Conservation (phyloP, 257 asterid species). For the Solanum neorickii region DNA sequence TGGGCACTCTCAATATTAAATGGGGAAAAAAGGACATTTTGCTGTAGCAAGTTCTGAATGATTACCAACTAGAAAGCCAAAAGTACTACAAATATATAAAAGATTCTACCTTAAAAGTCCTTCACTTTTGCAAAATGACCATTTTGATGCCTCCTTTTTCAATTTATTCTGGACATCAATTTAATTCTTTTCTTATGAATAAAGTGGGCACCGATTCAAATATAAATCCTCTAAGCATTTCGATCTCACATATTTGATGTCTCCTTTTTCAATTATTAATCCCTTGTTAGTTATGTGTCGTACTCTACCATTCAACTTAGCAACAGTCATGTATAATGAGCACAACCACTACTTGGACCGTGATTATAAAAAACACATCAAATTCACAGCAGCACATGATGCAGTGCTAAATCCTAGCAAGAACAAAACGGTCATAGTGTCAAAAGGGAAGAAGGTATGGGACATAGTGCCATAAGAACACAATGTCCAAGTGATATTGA, state of each 20-base stretch:
- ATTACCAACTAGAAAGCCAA: not conserved
- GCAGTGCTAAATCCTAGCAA: not conserved
- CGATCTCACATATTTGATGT: not conserved
- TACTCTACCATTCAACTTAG: not conserved
- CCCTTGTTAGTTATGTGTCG: not conserved
- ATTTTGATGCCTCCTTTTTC: not conserved
- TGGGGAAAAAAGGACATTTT: not conserved
- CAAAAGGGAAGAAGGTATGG: not conserved
- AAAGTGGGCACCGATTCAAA: not conserved
- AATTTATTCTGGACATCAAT: not conserved
- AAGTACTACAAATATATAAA: not conserved
- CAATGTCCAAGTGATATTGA: not conserved
- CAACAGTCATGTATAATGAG: not conserved
- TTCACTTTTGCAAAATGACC: not conserved
- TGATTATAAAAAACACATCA: not conserved
- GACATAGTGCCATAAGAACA: not conserved
- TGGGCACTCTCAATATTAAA: not conserved
- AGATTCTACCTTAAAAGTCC: not conserved
- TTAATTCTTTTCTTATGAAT: not conserved
- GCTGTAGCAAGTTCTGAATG: not conserved
- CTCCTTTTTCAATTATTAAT: not conserved
- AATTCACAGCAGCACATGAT: not conserved
- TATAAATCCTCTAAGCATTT: not conserved
- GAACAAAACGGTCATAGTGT: not conserved
- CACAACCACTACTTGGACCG: not conserved